phyloP scores from a whole-genome alignment of 2,329 filamentous ascomycete species.

The Venturia aucupariae region DNA sequence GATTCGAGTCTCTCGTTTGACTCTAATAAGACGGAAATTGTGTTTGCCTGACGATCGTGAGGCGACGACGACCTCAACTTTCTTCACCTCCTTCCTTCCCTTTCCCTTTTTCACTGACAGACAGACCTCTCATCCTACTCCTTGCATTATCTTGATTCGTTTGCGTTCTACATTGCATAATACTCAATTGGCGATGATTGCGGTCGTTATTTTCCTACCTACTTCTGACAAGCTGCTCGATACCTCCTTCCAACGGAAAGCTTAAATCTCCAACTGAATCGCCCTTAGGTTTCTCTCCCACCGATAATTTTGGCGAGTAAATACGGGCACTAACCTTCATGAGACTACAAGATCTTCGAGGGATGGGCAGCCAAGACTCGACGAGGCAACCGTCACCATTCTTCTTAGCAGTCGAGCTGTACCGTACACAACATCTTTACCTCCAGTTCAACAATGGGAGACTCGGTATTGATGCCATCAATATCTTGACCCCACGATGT shows the following conservation, averaged over 20 bases:
- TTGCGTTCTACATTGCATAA: no score
- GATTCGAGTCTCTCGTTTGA: not conserved
- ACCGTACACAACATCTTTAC: conserved; percentile 46
- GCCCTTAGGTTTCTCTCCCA: not conserved
- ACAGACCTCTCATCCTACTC: not conserved
- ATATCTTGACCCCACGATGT: conserved; percentile 23
- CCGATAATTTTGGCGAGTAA: not conserved
- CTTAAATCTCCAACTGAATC: not conserved
- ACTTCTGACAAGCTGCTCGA: not conserved
- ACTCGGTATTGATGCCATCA: conserved; percentile 25
- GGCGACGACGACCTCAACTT: not conserved
- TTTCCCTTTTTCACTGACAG: not conserved
- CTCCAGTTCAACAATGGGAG: conserved; percentile 40
- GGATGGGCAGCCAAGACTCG: conserved; percentile 39
- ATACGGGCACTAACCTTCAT: not conserved
- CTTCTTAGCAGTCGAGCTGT: no score
- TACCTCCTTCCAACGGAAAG: not conserved
- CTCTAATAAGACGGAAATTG: not conserved
- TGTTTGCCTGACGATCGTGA: not conserved
- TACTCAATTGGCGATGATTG: not conserved
- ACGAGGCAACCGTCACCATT: no score
- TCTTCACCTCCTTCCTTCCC: no score
- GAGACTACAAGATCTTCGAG: no score
- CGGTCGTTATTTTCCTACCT: not conserved
- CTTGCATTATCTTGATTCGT: no score